Evolutionary conservation across 345 rosid genomes (phyloP).

Genomic region (Turritis glabra): DNA sequence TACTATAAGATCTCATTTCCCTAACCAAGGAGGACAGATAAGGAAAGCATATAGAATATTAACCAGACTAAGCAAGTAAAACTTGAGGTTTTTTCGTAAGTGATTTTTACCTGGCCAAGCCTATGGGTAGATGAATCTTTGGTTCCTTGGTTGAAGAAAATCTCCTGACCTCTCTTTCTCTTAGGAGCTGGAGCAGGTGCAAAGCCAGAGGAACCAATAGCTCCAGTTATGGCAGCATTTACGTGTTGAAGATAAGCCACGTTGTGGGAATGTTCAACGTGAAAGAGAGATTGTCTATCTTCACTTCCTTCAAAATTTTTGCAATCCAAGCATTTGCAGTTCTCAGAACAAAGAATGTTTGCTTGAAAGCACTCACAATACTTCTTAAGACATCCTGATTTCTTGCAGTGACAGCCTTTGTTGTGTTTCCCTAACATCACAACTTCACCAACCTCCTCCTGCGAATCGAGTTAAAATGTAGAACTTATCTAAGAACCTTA

Average conservation of each 20-base stretch:
- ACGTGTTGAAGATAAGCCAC: constrained; percentile 84
- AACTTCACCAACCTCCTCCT: constrained; percentile 84
- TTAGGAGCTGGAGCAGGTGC: constrained; percentile 69
- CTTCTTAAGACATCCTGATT: constrained; percentile 98
- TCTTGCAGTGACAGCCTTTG: constrained; percentile 99
- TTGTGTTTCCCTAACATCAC: constrained; percentile 78
- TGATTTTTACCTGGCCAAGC: constrained; percentile 62
- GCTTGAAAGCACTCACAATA: constrained; percentile 99
- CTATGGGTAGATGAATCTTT: constrained; percentile 67
- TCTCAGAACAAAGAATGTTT: constrained; percentile 93
- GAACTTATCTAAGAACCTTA: not conserved
- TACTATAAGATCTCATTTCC: constrained; percentile 16
- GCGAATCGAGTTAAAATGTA: constrained; percentile 9
- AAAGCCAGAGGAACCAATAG: constrained; percentile 89
- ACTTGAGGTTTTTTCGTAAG: not conserved
- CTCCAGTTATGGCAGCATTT: constrained; percentile 98
- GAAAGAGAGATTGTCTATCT: constrained; percentile 89
- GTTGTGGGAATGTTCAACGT: constrained; percentile 70
- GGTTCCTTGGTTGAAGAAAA: constrained; percentile 52
- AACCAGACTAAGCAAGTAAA: not conserved
- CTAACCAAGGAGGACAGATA: not conserved
- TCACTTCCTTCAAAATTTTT: constrained; percentile 98
- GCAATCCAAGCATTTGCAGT: constrained; percentile 97
- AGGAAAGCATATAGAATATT: constrained; percentile 11
- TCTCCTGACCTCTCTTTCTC: constrained; percentile 82